Evolutionary conservation across 2,329 filamentous ascomycete species (phyloP), one percentile per base, ranked within the genome.

Genomic region (Aureobasidium sp.): DNA sequence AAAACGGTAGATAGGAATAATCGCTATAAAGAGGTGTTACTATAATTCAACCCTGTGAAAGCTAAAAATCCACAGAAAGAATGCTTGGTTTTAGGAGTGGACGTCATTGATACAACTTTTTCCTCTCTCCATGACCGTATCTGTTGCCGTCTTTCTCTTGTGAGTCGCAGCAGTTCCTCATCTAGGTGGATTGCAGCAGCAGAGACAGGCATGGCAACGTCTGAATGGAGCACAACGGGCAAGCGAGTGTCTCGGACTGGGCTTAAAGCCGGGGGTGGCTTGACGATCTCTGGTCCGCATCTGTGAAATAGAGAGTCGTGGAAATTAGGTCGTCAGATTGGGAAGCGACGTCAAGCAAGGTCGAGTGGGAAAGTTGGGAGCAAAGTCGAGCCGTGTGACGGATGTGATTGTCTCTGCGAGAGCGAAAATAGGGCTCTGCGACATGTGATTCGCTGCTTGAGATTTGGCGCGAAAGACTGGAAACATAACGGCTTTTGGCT

Each of bases 241-340:
- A 57, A 57, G 54, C 54, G 42, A 58, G 15, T 58, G 54, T 58
- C 54, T 58, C 54, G 54, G 54, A 48, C 17, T 42, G 15, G 37
- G 17, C 8, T 3, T 19, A 15, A 53, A 47, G 54, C 40, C n/a
- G 54, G 54, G 29, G 42, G 54, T 58, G 54, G 54, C 54, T 48
- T 47, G 50, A 40, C 24, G 42, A 58, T 58, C 29, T 58, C 15
- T 48, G 42, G 42, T 14, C 33, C 33, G 53, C 52, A 57, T 33
- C 17, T 33, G 22, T 14, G 29, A 29, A 54, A 54, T 29, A 29
- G 35, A 42, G 50, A 54, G 50, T 54, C 50, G 37, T 54, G 54
- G 54, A 58, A 48, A 58, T 58, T 58, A 29, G 54, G 9, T 22
- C n/a, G 42, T 58, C 42, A n/a, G 39, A 48, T 58, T 39, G 3